phyloP scores from a whole-genome alignment of 768 basidiomycete genomes.

The Calocybe cyanea region DNA sequence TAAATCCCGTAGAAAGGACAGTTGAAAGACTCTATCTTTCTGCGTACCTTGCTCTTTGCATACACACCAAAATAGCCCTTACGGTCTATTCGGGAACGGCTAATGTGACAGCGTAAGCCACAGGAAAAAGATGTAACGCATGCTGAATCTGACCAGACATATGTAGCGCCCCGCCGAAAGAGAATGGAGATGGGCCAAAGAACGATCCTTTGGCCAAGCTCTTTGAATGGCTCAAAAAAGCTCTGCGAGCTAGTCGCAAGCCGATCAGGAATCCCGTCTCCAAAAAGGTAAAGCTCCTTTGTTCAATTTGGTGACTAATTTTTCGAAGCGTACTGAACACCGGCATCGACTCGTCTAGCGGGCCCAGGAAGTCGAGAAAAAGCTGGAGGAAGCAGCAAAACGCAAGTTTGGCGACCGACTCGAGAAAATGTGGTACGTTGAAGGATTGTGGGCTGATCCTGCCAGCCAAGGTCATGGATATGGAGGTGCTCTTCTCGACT shows the following conservation, averaged over 20 bases:
- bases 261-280: conserved; percentile 2
- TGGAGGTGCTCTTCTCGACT: conserved; percentile 25
- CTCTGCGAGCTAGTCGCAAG: too few relatives aligned
- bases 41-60: conserved; percentile 13
- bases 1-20: neutral
- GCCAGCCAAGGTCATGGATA: conserved; percentile 25
- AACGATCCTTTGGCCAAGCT: neutral
- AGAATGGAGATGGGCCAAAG: neutral
- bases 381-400: conserved; percentile 19
- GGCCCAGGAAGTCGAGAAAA: conserved; percentile 16
- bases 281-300: neutral
- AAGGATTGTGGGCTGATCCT: conserved; percentile 25
- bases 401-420: conserved; percentile 20
- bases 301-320: too few relatives aligned
- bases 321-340: neutral
- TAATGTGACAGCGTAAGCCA: conserved; percentile 20
- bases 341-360: conserved; percentile 14
- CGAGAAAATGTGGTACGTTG: conserved; percentile 27
- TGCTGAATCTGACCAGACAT: neutral
- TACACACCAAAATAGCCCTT: conserved; percentile 18
- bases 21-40: conserved; percentile 4
- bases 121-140: neutral
- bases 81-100: conserved; percentile 22
- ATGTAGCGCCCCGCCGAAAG: conserved; percentile 1
- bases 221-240: too few relatives aligned